These are phyloP conservation scores for Hypericum perforatum DNA, from an alignment of 345 rosid species.

Conservation along the genomic window DNA sequence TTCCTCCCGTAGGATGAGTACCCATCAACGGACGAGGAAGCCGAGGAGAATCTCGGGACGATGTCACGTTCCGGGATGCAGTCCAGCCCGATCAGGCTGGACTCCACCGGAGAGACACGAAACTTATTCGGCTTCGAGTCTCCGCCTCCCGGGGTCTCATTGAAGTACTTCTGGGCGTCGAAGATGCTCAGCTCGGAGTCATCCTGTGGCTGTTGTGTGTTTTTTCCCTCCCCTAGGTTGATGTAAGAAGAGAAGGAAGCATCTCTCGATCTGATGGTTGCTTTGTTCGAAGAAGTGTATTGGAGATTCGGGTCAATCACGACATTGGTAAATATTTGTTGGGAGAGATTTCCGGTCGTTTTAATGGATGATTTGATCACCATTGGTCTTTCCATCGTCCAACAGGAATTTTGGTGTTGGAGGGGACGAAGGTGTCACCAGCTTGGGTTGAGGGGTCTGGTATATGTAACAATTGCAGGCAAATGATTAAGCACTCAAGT, in stretches of 20 bases:
- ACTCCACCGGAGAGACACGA: conserved; percentile 1
- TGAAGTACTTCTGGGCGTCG: conserved; percentile 27
- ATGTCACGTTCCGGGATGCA: conserved; percentile 11
- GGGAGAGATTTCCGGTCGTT: background rate
- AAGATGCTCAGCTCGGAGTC: conserved; percentile 20
- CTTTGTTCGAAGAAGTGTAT: conserved; percentile 6
- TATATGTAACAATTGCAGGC: too few relatives aligned
- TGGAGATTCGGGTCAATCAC: conserved; percentile 8
- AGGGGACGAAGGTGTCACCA: background rate
- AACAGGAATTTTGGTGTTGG: background rate
- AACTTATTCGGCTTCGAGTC: background rate
- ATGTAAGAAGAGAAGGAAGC: conserved; percentile 16
- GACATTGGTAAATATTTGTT: background rate
- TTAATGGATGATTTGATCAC: conserved; percentile 10
- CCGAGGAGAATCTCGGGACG: conserved; percentile 43
- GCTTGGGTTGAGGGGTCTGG: background rate
- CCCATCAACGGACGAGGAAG: conserved; percentile 41
- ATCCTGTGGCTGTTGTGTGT: conserved; percentile 11
- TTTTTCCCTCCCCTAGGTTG: conserved; percentile 9
- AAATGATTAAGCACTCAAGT: too few relatives aligned
- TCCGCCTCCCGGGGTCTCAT: conserved; percentile 3
- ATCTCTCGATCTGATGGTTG: background rate
- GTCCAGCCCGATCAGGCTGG: background rate
- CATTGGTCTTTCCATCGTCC: conserved; percentile 12
- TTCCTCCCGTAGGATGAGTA: conserved; percentile 19